Base-by-base conservation (phyloP, 306 rosid species). In the Cicer pinnatifidum region DNA sequence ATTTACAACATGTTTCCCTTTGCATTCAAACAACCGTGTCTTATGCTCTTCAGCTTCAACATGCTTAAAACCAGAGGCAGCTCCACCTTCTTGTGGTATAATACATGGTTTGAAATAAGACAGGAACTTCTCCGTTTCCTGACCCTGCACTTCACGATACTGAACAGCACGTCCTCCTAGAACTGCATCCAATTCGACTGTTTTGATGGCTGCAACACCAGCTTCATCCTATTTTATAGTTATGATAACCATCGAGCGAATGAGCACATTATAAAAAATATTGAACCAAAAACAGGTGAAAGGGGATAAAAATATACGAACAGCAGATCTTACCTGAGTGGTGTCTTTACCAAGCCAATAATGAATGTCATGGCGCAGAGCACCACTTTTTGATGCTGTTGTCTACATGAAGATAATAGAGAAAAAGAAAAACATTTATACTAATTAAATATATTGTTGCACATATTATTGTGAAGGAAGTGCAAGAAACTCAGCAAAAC, bases 111-210 rank as follows among this genome's bases (percentile, higher is more conserved):
- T 95, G 70, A 95, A 95, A 83, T 88, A 88, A 16, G 99, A 95
- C 45, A 91, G 82, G 76, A 95, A 91, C 71, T 92, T 95, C 48
- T 89, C 96, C 1, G 97, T 95, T 84, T 95, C 99, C 39, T 87
- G 91, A 84, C 99, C 99, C 72, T 95, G 97, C 66, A 88, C 86
- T 86, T 95, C 99, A 15, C 99, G 97, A 71, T 92, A 92, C 84
- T 95, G 99, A 77, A 95, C 97, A 59, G 99, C 99, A 57, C 97
- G 97, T 65, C 97, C 99, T 76, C 99, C 99, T 61, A 95, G 93
- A 76, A 93, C 84, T 81, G 99, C 97, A 87, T 95, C 97, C 77
- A 95, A 82, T 83, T 95, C 99, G 64, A 95, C 89, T 39, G 99
- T 90, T 84, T 95, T 95, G 84, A 95, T 84, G 69, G 99, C 99